Conservation (phyloP, 2,329 filamentous ascomycete species). For the Rasamsonia emersonii region DNA sequence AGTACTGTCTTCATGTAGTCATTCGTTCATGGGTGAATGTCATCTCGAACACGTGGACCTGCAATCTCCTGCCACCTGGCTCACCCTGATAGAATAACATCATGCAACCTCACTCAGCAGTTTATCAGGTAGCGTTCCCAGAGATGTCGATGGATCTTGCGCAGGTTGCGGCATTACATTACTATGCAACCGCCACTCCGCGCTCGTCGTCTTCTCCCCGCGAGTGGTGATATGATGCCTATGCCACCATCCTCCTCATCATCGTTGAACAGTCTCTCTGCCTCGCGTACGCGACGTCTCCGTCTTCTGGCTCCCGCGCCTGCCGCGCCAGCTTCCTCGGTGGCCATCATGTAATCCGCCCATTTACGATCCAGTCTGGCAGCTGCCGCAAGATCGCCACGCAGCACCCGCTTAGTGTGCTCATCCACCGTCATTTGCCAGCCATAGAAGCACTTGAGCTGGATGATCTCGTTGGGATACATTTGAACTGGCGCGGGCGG, state of each 20-base stretch:
- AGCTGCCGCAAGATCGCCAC: slow-evolving; percentile 66
- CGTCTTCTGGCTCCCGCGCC: slow-evolving; percentile 57
- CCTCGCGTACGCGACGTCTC: slow-evolving; percentile 69
- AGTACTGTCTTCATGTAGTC: no score
- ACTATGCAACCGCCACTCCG: slow-evolving; percentile 56
- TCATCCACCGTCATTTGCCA: slow-evolving; percentile 94
- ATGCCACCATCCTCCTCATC: slow-evolving; percentile 60
- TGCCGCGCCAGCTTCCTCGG: slow-evolving; percentile 65
- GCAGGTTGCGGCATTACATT: slow-evolving; percentile 48
- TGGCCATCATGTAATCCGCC: slow-evolving; percentile 89
- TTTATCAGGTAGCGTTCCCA: not conserved
- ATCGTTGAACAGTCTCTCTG: slow-evolving; percentile 68
- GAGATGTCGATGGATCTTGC: not conserved
- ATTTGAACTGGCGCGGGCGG: slow-evolving; percentile 16
- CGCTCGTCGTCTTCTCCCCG: slow-evolving; percentile 50
- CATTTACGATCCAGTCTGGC: slow-evolving; percentile 79
- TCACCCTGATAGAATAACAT: no score
- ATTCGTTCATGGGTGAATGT: no score
- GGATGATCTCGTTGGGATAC: slow-evolving; percentile 71
- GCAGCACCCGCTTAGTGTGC: slow-evolving; percentile 76
- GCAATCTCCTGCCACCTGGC: no score
- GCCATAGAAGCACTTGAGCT: slow-evolving; percentile 87
- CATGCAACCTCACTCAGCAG: no score
- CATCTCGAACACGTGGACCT: no score
- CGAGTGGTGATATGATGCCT: slow-evolving; percentile 32